Base-by-base conservation (phyloP, 768 basidiomycete genomes). In the Gloeophyllum trabeum region DNA sequence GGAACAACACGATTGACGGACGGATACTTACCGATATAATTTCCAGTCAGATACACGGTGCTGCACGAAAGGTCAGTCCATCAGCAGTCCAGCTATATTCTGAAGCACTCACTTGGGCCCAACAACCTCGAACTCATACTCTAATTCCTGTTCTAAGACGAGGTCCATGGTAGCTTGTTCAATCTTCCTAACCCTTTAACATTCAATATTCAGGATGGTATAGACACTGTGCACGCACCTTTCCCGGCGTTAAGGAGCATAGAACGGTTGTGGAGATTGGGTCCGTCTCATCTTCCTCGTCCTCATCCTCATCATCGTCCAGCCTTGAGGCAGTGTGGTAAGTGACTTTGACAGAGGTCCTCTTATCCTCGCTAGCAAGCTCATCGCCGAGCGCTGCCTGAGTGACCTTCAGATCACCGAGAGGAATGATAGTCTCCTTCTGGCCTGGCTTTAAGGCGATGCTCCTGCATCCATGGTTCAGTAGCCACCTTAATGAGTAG, bases 371-470 rank as follows among this genome's bases (percentile, higher is more conserved):
- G 56, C 89, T 81, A 28, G 61, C 66, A 43, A 93, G 64, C 50
- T 75, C 69, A 44, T 87, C 81, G 41, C 83, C 82, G 39, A 92
- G 75, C 2, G 89, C 75, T 35, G 80, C 77, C 57, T 90, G 91
- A 55, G 86, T 89, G 54, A 96, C 74, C 54, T 73, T 71, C 55
- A 93, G 62, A 61, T 86, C 82, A 25, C 71, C 70, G 42, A 73
- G 72, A 44, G 83, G 75, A 19, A 68, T 54, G 55, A 91, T 49
- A 40, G 67, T 62, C 54, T 76, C 62, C 46, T 70, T 61, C 50
- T 81, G 60, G 43, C 76, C 79, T 13, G 81, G 77, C 21, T 64
- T 61, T 36, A 87, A 58, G 38, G 64, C 65, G 19, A 73, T 52
- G 58, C 79, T 80, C 85, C 85, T 88, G 39, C 13, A 52, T 6